A percentile compares a stretch with the other conserved stretches of the same genome.
These are phyloP conservation scores for Stephania cephalantha DNA, from an alignment of 164 flowering plant genomes.

Conservation along the genomic window DNA sequence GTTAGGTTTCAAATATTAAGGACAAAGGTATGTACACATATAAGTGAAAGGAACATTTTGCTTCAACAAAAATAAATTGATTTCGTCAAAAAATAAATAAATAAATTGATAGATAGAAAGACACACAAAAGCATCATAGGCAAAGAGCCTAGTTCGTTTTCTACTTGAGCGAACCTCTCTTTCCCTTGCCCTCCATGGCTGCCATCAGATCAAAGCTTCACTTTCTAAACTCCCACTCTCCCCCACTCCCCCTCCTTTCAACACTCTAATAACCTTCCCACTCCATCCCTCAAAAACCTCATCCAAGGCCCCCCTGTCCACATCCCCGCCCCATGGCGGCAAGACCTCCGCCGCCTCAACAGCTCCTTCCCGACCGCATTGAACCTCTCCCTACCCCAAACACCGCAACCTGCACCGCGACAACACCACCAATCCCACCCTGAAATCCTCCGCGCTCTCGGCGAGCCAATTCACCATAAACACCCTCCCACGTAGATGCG, in stretches of 20 bases:
- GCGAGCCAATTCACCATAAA: conserved; percentile 73
- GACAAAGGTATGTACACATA: too few relatives aligned
- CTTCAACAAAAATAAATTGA: too few relatives aligned
- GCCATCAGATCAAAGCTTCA: too few relatives aligned
- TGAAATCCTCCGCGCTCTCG: conserved; percentile 78
- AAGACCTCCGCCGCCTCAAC: conserved; percentile 46
- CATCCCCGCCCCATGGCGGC: conserved; percentile 62
- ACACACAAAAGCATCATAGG: too few relatives aligned
- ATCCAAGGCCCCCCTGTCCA: conserved; percentile 54
- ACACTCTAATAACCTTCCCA: conserved; percentile 31
- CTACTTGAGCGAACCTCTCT: too few relatives aligned
- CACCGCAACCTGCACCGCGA: conserved; percentile 61
- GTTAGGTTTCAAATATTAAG: too few relatives aligned
- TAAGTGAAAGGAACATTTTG: too few relatives aligned
- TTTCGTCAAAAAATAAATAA: too few relatives aligned
- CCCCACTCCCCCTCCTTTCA: conserved; percentile 32
- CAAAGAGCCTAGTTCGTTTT: too few relatives aligned
- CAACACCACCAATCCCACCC: conserved; percentile 67
- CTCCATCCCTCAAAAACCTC: conserved; percentile 68
- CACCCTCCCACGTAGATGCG: conserved; percentile 91
- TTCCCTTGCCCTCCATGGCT: too few relatives aligned
- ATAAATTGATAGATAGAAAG: too few relatives aligned
- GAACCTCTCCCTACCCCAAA: conserved; percentile 89
- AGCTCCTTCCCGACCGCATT: conserved; percentile 65
- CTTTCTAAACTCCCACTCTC: conserved; percentile 22